These are phyloP conservation scores for Pseudomicrostroma phylloplanum DNA, from an alignment of 1,284 basidiomycete genomes.

Conservation along the genomic window DNA sequence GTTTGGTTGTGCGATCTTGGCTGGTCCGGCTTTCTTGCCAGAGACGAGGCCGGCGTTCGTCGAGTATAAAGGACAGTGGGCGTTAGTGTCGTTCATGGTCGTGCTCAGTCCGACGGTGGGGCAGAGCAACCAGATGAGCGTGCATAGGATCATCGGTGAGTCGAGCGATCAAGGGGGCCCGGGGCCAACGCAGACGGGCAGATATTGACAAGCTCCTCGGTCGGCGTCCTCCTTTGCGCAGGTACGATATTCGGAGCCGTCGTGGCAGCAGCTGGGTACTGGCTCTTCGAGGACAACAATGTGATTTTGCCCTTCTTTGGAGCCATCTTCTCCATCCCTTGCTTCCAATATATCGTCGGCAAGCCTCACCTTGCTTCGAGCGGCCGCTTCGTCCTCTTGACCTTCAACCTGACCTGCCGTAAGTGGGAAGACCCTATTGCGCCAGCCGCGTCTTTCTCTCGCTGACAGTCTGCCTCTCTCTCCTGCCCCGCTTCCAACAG, in stretches of 20 bases:
- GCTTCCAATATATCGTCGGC: constrained; percentile 81
- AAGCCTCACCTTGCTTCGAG: constrained; percentile 52
- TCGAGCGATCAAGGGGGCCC: neutral
- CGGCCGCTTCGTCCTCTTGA: constrained; percentile 42
- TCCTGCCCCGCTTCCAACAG: constrained; percentile 51
- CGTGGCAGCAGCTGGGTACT: constrained; percentile 66
- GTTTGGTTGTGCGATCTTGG: constrained; percentile 64
- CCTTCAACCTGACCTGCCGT: constrained; percentile 79
- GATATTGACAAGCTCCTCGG: too few species aligned
- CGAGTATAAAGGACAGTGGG: constrained; percentile 84
- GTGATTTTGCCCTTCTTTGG: constrained; percentile 76
- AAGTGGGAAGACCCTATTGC: too few species aligned
- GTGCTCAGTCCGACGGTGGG: constrained; percentile 51
- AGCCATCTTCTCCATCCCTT: constrained; percentile 83
- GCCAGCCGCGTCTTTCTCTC: neutral
- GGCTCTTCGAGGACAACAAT: constrained; percentile 66
- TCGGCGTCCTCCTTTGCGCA: constrained; percentile 21
- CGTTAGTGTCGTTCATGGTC: constrained; percentile 70
- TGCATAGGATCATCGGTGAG: constrained; percentile 8
- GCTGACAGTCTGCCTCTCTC: constrained; percentile 5
- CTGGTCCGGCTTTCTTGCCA: constrained; percentile 78
- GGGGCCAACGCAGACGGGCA: neutral
- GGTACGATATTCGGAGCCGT: constrained; percentile 61
- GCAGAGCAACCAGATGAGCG: constrained; percentile 44
- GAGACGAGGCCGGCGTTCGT: constrained; percentile 69